These are phyloP conservation scores for Phallus indusiatus DNA, from an alignment of 768 basidiomycete genomes.

Conservation along the genomic window DNA sequence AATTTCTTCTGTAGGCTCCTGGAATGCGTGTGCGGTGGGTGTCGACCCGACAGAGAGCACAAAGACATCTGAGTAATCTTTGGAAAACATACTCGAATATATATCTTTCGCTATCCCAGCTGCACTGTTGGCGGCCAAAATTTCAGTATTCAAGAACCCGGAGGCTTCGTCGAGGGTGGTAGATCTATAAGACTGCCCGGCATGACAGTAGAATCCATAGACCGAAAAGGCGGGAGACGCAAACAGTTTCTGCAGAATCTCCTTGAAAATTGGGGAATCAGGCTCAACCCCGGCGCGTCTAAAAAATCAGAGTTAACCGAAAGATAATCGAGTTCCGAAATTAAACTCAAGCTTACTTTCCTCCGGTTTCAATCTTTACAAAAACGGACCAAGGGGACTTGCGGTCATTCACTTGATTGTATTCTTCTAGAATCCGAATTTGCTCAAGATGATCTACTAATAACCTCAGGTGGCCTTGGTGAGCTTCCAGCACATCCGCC, in stretches of 20 bases:
- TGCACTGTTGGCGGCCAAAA: constrained; percentile 58
- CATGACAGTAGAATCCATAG: constrained; percentile 81
- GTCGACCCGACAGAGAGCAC: constrained; percentile 81
- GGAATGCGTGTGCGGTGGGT: constrained; percentile 75
- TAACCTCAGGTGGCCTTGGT: constrained; percentile 55
- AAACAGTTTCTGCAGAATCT: constrained; percentile 44
- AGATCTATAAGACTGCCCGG: constrained; percentile 69
- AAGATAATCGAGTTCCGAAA: not conserved
- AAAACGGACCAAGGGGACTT: constrained; percentile 62
- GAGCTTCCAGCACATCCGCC: constrained; percentile 40
- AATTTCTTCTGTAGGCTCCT: constrained; percentile 31
- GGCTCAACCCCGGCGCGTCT: constrained; percentile 69
- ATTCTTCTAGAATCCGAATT: constrained; percentile 52
- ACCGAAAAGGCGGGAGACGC: constrained; percentile 48
- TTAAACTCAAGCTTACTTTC: constrained; percentile 42
- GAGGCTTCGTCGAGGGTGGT: constrained; percentile 57
- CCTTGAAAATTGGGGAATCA: constrained; percentile 41
- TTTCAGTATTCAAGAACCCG: constrained; percentile 56
- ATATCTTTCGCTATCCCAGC: constrained; percentile 46
- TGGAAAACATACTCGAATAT: constrained; percentile 26
- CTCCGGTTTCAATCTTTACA: constrained; percentile 71
- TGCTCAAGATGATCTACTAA: constrained; percentile 74
- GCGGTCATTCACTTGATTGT: constrained; percentile 33
- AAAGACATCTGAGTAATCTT: constrained; percentile 37
- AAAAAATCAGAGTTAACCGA: constrained; percentile 11